phyloP scores from a whole-genome alignment of 2,329 filamentous ascomycete genomes.

The Ceratocystis lukuohia region DNA sequence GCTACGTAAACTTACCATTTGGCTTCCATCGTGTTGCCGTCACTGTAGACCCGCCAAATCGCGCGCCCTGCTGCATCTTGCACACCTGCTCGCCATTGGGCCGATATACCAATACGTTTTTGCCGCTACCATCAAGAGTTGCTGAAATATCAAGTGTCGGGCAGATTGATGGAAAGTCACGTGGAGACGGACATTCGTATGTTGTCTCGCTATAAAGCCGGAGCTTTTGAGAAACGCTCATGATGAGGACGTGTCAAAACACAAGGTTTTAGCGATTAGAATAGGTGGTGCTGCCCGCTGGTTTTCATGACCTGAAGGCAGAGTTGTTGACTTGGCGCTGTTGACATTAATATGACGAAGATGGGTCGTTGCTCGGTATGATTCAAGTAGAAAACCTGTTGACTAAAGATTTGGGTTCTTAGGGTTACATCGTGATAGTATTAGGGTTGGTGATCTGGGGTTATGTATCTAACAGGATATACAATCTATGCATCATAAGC shows the following conservation, averaged over 20 bases:
- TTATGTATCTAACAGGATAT: neutral
- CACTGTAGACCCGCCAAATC: constrained; percentile 31
- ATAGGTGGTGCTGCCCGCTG: neutral
- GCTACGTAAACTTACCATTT: constrained; percentile 42
- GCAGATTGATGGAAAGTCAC: constrained; percentile 56
- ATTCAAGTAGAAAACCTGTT: neutral
- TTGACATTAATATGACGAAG: neutral
- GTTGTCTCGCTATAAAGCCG: constrained; percentile 43
- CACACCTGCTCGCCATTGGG: constrained; percentile 57
- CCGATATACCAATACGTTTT: constrained; percentile 61
- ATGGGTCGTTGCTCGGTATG: neutral
- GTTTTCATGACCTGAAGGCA: neutral
- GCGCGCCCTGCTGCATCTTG: constrained; percentile 35
- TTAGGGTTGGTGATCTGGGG: neutral
- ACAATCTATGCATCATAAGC: neutral
- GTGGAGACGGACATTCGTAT: constrained; percentile 41
- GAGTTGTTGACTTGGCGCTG: neutral
- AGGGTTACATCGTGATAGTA: neutral
- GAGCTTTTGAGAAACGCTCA: constrained; percentile 28
- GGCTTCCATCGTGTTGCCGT: constrained; percentile 48
- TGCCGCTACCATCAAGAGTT: constrained; percentile 50
- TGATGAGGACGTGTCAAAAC: constrained; percentile 6
- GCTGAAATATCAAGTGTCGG: constrained; percentile 76
- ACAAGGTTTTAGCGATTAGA: neutral
- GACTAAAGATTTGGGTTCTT: neutral